Evolutionary conservation across 805 yeast species (phyloP), one percentile per base, ranked within the genome.

Genomic region (Candida caryicola): DNA sequence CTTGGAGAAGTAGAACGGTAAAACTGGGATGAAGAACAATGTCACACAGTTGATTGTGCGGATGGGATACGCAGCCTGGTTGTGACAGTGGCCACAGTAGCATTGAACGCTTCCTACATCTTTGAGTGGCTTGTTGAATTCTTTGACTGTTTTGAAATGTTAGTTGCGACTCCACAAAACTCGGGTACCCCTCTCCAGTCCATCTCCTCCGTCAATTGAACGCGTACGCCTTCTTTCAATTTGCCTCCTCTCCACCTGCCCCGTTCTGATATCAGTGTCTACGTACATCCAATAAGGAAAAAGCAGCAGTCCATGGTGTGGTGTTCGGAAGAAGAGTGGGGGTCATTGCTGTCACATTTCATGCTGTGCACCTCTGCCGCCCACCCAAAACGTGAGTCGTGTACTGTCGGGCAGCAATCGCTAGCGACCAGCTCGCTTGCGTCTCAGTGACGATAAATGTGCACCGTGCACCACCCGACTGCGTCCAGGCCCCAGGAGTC

Each of bases 71-170:
- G 77, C 84, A 18, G 76, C 63, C 40, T 66, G 64, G 51, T 79
- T 79, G 49, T 77, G 81, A 46, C 85, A 79, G 43, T 75, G 69
- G 14, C 80, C 78, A 50, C 85, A 79, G 42, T 69, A 71, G 40
- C 68, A 62, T 5, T 52, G 35, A n/a, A 63, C 43, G 36, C 54
- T 37, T 10, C 67, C 67, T 3, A 62, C 49, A 23, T 58, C 65
- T 10, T 43, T 37, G 17, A 64, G 40, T 0, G 62, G 65, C 40
- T 57, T 59, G 40, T 63, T 62, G 45, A 59, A 57, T 23, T 62
- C 67, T 45, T 57, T 62, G 51, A 60, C 67, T 61, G 41, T 19
- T 16, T 34, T 21, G n/a, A 44, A 47, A 45, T 43, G 30, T 10
- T n/a, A 21, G 14, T 18, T 39, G 15, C 25, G 10, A 10, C 7